Evolutionary conservation across 331 rosid genomes (phyloP), one percentile per base, ranked within the genome.

Genomic region (Telfairia occidentalis): DNA sequence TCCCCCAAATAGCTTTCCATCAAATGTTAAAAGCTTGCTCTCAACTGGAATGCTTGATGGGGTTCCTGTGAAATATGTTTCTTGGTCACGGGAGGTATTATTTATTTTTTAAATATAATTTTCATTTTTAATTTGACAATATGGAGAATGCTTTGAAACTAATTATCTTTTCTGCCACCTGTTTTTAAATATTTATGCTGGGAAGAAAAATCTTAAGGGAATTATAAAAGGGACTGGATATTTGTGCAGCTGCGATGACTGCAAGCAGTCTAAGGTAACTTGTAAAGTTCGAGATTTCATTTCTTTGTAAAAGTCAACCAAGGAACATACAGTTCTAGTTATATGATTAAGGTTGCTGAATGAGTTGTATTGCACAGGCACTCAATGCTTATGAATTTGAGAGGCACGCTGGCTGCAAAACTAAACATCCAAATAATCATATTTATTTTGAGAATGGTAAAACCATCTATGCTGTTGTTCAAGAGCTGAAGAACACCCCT

Each of bases 11-110:
- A 95, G 83, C 85, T 95, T 95, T 71, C 99, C 99, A 86, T 83
- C 96, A 61, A 95, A 95, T 84, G 97, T 95, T 79, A 95, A 92
- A 83, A 95, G 99, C 81, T 82, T 95, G 78, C 80, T 95, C 80
- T 90, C 99, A 43, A 92, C 99, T 59, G 96, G 97, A 74, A 95
- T 92, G 84, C 89, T 92, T 74, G 96, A 95, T 81, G 99, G 97
- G 50, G 90, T 95, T 84, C 85, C 83, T 28, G 96, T 95, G 81
- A 90, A 87, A 82, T 95, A 95, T 82, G 90, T 85, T 84, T 86
- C 97, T 73, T 90, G 97, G 97, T 92, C 99, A 24, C 82, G 96
- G 71, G 98, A 95, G 87, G 97, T 90, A 88, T 81, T 78, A 21
- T 49, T 26, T 18, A 28, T 29, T 65, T 28, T 73, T 81, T 21